phyloP scores from a whole-genome alignment of 2,329 filamentous ascomycete genomes.

The Lachnellula occidentalis region DNA sequence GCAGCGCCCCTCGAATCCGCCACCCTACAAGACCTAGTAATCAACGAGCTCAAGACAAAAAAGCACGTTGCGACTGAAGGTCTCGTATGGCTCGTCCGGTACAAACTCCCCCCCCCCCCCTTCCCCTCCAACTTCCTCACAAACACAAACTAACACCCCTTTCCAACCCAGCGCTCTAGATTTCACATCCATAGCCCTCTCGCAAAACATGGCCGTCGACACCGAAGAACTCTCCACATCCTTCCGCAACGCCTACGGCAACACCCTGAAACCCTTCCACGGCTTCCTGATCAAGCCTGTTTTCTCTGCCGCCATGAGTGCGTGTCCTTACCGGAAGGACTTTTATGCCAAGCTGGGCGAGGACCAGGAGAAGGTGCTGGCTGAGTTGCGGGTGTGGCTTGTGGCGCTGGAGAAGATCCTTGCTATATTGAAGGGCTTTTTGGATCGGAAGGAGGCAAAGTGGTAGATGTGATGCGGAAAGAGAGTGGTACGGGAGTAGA shows the following conservation, averaged over 20 bases:
- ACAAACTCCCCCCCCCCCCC: constrained; percentile 30
- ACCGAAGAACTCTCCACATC: constrained; percentile 74
- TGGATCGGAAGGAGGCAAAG: constrained; percentile 45
- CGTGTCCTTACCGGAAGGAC: constrained; percentile 86
- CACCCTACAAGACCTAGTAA: constrained; percentile 77
- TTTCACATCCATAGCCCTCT: constrained; percentile 83
- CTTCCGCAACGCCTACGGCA: constrained; percentile 79
- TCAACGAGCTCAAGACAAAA: constrained; percentile 84
- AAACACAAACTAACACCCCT: constrained; percentile 4
- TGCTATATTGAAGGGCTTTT: constrained; percentile 64
- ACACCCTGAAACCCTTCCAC: constrained; percentile 89
- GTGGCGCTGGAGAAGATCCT: constrained; percentile 73
- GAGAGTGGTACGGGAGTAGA: not conserved
- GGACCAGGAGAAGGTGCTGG: constrained; percentile 55
- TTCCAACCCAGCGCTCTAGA: constrained; percentile 66
- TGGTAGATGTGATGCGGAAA: constrained; percentile 25
- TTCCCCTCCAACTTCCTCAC: not conserved
- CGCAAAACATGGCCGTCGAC: constrained; percentile 65
- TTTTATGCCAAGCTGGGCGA: constrained; percentile 85
- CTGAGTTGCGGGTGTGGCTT: constrained; percentile 66
- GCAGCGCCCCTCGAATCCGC: constrained; percentile 73
- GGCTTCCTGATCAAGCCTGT: constrained; percentile 83
- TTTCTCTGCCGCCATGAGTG: constrained; percentile 89
- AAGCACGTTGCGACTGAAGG: constrained; percentile 87
- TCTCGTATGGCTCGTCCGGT: constrained; percentile 86